Conservation (phyloP, 352 stramenopile genomes). For the Phytopythium boreale region DNA sequence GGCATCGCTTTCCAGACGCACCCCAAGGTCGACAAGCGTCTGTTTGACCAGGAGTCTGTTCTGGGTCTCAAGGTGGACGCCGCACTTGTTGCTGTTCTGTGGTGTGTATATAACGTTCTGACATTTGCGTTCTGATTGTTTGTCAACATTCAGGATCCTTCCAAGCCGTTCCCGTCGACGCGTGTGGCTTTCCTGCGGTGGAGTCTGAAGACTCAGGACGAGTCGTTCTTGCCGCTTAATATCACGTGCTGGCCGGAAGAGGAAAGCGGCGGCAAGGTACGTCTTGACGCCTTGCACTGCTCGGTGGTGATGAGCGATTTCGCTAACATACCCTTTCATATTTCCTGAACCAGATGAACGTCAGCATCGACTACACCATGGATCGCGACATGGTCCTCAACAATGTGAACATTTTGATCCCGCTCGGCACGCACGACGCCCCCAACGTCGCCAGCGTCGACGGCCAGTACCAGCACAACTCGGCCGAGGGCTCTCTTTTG, state of each 20-base stretch:
- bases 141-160: slow-evolving; percentile 34
- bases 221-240: slow-evolving; percentile 81
- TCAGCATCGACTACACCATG: slow-evolving; percentile 88
- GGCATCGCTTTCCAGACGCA: slow-evolving; percentile 85
- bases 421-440: slow-evolving; percentile 64
- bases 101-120: neutral
- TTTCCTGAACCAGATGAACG: slow-evolving; percentile 52
- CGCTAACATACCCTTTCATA: neutral
- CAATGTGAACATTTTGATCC: slow-evolving; percentile 86
- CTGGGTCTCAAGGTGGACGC: slow-evolving; percentile 60
- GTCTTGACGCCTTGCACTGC: neutral
- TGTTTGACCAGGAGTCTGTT: slow-evolving; percentile 82
- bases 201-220: slow-evolving; percentile 86
- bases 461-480: slow-evolving; percentile 87
- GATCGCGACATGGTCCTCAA: slow-evolving; percentile 86
- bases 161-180: slow-evolving; percentile 80
- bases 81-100: neutral
- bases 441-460: slow-evolving; percentile 76
- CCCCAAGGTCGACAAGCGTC: slow-evolving; percentile 86
- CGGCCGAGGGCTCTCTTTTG: slow-evolving; percentile 57
- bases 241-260: slow-evolving; percentile 89
- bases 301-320: neutral
- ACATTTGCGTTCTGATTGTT: neutral
- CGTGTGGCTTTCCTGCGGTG: slow-evolving; percentile 82
- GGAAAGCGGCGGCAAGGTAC: slow-evolving; percentile 74